Evolutionary conservation across 73 alveolate species (phyloP).

Genomic region (Blepharisma stoltei): DNA sequence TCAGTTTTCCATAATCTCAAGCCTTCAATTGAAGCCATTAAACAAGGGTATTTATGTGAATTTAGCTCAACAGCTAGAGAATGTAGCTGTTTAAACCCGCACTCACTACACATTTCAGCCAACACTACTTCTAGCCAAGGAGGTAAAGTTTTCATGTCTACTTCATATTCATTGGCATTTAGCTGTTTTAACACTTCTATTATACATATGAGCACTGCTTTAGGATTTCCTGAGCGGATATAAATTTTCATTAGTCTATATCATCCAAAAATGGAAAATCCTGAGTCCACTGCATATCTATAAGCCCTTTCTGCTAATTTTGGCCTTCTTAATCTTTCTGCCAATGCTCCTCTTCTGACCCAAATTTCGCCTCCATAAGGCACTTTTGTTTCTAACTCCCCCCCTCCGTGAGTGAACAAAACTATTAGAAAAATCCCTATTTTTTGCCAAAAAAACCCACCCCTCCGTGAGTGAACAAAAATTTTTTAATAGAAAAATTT

Average conservation of each 20-base stretch:
- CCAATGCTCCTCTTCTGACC: slow-evolving; percentile 56
- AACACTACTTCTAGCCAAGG: slow-evolving; percentile 52
- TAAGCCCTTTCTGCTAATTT: slow-evolving; percentile 60
- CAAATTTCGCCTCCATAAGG: slow-evolving; percentile 46
- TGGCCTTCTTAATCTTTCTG: slow-evolving; percentile 53
- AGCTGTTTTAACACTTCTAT: slow-evolving; percentile 55
- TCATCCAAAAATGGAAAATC: slow-evolving; percentile 62
- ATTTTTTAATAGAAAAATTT: too few relatives aligned
- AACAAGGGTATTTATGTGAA: slow-evolving; percentile 44
- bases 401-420: too few relatives aligned
- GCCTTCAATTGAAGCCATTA: slow-evolving; percentile 39
- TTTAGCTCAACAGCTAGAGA: slow-evolving; percentile 51
- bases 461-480: too few relatives aligned
- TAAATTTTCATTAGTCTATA: slow-evolving; percentile 50
- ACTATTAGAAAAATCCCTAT: too few relatives aligned
- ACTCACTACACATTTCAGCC: slow-evolving; percentile 39
- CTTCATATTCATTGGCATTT: slow-evolving; percentile 57
- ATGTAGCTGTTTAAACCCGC: slow-evolving; percentile 51
- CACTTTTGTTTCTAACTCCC: background rate
- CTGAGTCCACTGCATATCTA: slow-evolving; percentile 55
- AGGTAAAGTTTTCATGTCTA: slow-evolving; percentile 37
- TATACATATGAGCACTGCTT: slow-evolving; percentile 61
- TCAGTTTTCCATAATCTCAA: slow-evolving; percentile 42
- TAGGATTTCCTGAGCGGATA: slow-evolving; percentile 52
- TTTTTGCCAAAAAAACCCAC: too few relatives aligned